Base-by-base conservation (phyloP, 192 early-diverging fungal genomes). In the Paraglomus occultum region DNA sequence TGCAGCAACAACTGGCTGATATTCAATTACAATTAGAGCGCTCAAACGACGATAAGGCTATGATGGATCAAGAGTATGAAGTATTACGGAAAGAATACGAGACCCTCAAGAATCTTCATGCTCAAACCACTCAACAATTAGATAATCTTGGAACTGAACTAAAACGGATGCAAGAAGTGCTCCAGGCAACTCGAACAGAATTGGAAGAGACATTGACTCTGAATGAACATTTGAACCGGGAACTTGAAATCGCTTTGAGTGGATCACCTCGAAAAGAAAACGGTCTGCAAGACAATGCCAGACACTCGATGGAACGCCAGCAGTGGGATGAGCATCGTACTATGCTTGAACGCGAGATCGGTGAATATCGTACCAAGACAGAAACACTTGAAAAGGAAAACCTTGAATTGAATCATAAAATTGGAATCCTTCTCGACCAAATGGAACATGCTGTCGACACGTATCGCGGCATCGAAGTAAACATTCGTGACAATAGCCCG, bases 21-120 rank as follows among this genome's bases (percentile, higher is more conserved):
- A 46, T 69, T n/a, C 22, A 31, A 57, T 14, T 22, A 46, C 53
- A 57, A 38, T 22, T 69, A 8, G 67, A 69, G 9, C 51, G 49
- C 23, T 51, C 67, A 14, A 14, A 6, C 8, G 42, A 69, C 5
- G 67, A 57, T 17, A 69, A 57, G 45, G 57, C 42, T 12, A 69
- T 69, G 67, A 31, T 69, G 67, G 67, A 69, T 47, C 18, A 17
- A 23, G 51, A 54, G 45, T 69, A 69, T 57, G 53, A 57, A 38
- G 51, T 55, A 44, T 44, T 69, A 45, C 67, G 67, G 14, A 69
- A 69, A 47, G 67, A 69, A 55, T 69, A 57, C 23, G 52, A 69
- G 57, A 45, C 44, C n/a, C 31, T 69, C 18, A 51, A 44, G 10
- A 69, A 69, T 43, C 52, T 57, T 23, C 31, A 57, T 45, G n/a